phyloP scores from a whole-genome alignment of 305 asterid genomes.

The Fraxinus albicans region DNA sequence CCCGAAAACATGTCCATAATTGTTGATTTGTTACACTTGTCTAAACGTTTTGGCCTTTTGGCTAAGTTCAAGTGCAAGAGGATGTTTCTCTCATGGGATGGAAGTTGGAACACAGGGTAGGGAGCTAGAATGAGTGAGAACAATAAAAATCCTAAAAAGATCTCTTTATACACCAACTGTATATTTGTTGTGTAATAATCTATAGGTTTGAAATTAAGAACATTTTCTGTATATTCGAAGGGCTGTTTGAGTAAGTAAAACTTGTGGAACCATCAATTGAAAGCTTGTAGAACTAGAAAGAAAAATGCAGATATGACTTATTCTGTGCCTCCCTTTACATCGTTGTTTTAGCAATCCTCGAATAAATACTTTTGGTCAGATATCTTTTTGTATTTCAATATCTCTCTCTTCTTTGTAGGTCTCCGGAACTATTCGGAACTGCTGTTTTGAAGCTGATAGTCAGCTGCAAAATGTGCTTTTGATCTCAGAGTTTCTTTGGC shows the following conservation, averaged over 20 bases:
- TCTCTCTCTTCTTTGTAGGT: constrained; percentile 47
- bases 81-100: neutral
- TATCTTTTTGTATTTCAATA: neutral
- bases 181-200: neutral
- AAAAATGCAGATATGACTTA: neutral
- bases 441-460: constrained; percentile 92
- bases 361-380: neutral
- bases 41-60: neutral
- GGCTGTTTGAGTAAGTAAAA: neutral
- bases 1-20: neutral
- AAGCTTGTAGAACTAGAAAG: constrained; percentile 1
- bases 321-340: neutral
- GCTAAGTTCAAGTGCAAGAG: neutral
- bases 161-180: neutral
- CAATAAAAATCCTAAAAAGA: neutral
- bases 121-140: neutral
- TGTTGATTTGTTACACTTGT: neutral
- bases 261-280: neutral
- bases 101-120: neutral
- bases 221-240: neutral
- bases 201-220: neutral
- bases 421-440: constrained; percentile 87
- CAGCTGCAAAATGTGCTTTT: constrained; percentile 82
- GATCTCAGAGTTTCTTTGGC: constrained; percentile 93
- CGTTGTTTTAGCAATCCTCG: neutral